Evolutionary conservation across 257 asterid species (phyloP), one percentile per base, ranked within the genome.

Genomic region (Primulina eburnea): DNA sequence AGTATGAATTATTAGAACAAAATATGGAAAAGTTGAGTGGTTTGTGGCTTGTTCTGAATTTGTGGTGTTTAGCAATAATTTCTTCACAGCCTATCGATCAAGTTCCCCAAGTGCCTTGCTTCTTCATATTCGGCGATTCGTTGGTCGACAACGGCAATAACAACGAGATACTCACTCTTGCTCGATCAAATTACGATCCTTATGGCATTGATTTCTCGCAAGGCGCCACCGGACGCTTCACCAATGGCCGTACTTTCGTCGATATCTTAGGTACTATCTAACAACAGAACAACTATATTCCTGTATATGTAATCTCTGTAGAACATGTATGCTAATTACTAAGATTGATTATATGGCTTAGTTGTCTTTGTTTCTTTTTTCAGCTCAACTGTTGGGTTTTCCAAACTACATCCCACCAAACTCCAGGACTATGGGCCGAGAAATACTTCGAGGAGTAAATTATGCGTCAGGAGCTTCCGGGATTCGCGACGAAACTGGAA

Each of bases 391-490:
- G 43, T 69, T 92, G 57, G 98, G 96, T 56, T 92, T 92, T 59
- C 78, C 82, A 8, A 79, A 82, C 82, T 89, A 87, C 82, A 89
- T 92, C 62, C 95, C 92, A 17, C 86, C 98, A 11, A 86, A 75
- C 59, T 78, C 92, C 8, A 80, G 83, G 4, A 70, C 78, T 24
- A 83, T 89, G 14, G 95, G 96, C 43, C 79, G 85, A 68, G 80
- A 60, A 30, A 56, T 88, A 52, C 84, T 89, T 12, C 82, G 71
- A 59, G 98, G 98, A 69, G 88, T 82, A 43, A 92, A 92, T 73
- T 92, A 76, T 47, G 96, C 98, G 29, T 92, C 98, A 1, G 98
- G 96, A 62, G 98, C 98, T 18, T 83, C 96, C 14, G 98, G 98
- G 65, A 92, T 92, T 8, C 76, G 95, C 55, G 94, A 87, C 59